phyloP scores from a whole-genome alignment of 2,329 filamentous ascomycete species.

The Phialocephala subalpina region DNA sequence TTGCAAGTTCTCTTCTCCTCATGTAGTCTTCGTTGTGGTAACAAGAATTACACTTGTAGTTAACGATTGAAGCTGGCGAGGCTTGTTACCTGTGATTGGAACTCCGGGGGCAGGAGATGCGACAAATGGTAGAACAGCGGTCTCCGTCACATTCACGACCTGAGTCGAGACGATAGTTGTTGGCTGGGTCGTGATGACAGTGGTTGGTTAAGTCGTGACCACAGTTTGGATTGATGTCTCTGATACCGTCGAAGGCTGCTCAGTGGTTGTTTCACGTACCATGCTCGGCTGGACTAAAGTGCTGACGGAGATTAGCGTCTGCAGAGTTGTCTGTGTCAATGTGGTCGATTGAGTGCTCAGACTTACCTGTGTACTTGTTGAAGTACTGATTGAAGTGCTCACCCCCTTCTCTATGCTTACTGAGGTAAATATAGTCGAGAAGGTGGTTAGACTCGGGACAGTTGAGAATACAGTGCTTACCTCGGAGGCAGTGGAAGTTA shows the following conservation, averaged over 20 bases:
- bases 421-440: not conserved
- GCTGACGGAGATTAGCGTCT: not conserved
- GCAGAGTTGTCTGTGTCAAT: not conserved
- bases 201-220: not conserved
- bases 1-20: not conserved
- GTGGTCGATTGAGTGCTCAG: not conserved
- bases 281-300: not conserved
- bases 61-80: not conserved
- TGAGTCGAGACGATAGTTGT: not conserved
- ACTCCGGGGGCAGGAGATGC: not conserved
- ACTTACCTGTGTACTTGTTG: not conserved
- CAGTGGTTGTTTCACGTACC: not conserved
- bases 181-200: not conserved
- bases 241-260: not conserved
- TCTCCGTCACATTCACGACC: not conserved
- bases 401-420: not conserved
- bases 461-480: not conserved
- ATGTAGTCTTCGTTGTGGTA: not conserved
- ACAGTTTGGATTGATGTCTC: not conserved
- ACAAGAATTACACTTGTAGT: not conserved
- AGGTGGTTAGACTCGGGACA: not conserved
- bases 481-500: not conserved
- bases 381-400: not conserved
- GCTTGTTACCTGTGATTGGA: not conserved
- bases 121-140: not conserved